Evolutionary conservation across 108 stramenopile species (phyloP).

Genomic region (Skeletonema marinoi): DNA sequence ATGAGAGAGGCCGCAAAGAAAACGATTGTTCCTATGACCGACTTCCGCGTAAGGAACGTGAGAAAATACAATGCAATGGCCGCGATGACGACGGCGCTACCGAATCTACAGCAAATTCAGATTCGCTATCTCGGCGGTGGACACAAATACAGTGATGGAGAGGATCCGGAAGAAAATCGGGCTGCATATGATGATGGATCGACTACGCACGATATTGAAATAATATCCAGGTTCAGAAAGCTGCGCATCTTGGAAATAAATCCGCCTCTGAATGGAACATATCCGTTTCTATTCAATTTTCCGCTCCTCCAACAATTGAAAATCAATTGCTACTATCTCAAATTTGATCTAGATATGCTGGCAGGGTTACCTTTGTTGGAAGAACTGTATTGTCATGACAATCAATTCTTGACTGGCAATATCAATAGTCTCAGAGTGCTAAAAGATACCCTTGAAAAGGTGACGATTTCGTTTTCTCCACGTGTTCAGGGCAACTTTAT

Average conservation of each 20-base stretch:
- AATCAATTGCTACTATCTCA: too few species aligned
- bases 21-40: conserved; percentile 9
- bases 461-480: too few species aligned
- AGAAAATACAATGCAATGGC: conserved; percentile 14
- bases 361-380: background rate
- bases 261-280: background rate
- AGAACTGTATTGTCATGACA: background rate
- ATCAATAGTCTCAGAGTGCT: background rate
- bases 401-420: background rate
- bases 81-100: background rate
- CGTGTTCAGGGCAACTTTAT: background rate
- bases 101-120: background rate
- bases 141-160: background rate
- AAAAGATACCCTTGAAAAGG: conserved; percentile 3
- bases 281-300: background rate
- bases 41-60: too few species aligned
- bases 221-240: background rate
- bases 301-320: too few species aligned
- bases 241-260: background rate
- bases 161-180: background rate
- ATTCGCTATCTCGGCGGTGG: background rate
- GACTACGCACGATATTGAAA: background rate
- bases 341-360: background rate
- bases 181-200: too few species aligned
- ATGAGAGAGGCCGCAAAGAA: conserved; percentile 1